Conservation (phyloP, 2,329 filamentous ascomycete genomes). For the Talaromyces sp. region DNA sequence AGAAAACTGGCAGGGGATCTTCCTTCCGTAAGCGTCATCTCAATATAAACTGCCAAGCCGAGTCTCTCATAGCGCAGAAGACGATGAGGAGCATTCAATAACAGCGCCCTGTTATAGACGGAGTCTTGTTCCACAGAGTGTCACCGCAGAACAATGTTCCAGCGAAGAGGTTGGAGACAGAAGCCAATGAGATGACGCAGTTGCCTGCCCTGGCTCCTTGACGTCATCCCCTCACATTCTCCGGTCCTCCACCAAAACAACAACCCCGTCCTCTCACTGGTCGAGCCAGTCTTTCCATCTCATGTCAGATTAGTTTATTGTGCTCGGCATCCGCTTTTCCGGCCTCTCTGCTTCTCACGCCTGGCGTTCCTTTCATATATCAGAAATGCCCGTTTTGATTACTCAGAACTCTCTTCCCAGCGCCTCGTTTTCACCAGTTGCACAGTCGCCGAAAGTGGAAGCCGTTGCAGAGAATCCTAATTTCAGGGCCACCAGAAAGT, state of each 20-base stretch:
- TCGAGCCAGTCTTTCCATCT: no score
- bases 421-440: background rate
- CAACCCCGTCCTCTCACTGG: background rate
- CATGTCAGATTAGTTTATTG: no score
- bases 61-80: background rate
- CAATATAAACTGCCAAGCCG: background rate
- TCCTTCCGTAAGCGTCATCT: background rate
- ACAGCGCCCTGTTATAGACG: background rate
- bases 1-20: background rate
- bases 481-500: background rate
- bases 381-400: background rate
- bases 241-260: background rate
- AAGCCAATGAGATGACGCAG: background rate
- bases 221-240: constrained; percentile 3
- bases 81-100: background rate
- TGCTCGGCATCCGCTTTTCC: no score
- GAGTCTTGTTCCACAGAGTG: background rate
- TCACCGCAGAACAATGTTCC: background rate
- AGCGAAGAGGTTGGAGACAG: background rate
- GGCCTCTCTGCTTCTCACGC: background rate
- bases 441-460: background rate
- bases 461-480: background rate
- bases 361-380: background rate
- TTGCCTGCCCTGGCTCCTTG: background rate
- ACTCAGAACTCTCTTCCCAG: background rate